Evolutionary conservation across 345 rosid genomes (phyloP).

Genomic region (Gossypium ekmanianum): DNA sequence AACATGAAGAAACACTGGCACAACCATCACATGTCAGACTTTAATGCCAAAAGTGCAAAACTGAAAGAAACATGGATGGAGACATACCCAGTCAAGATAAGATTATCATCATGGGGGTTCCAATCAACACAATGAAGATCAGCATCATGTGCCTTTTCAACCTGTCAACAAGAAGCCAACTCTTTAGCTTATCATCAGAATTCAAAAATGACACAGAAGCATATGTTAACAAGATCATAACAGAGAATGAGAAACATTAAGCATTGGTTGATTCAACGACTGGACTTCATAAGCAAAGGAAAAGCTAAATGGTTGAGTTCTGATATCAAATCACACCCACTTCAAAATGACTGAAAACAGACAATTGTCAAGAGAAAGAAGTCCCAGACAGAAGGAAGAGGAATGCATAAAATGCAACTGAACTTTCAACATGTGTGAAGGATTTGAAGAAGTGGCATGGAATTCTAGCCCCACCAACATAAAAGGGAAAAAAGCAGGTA

Average conservation of each 20-base stretch:
- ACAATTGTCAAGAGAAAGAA: neutral
- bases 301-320: neutral
- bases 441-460: neutral
- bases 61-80: constrained; percentile 7
- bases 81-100: constrained; percentile 85
- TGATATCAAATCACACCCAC: neutral
- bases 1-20: neutral
- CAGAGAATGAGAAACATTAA: neutral
- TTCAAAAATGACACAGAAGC: too few species aligned
- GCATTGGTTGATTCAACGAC: neutral
- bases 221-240: neutral
- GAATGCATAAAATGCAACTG: neutral
- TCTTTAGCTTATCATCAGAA: neutral
- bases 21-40: neutral
- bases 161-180: constrained; percentile 43
- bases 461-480: neutral
- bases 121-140: constrained; percentile 99
- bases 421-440: neutral
- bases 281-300: neutral
- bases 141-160: constrained; percentile 90
- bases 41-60: neutral
- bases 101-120: constrained; percentile 86
- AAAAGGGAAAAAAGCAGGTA: neutral
- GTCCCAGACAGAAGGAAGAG: neutral
- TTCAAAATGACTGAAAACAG: neutral